Conservation (phyloP, 257 asterid species). For the Cynanchum wilfordii region DNA sequence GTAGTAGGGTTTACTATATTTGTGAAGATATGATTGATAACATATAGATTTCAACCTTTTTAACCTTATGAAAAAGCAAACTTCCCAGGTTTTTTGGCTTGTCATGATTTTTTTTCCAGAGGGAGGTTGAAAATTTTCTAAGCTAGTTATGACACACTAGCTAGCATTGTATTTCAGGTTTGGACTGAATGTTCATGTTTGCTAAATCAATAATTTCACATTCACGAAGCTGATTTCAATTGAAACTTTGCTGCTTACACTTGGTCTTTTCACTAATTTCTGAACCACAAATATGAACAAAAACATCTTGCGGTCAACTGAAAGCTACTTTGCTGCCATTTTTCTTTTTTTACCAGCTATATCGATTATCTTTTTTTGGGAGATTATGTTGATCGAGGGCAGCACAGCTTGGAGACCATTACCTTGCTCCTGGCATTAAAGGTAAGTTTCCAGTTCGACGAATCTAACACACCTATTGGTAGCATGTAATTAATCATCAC, state of each 20-base stretch:
- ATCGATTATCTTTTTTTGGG: slow-evolving; percentile 96
- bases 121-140: neutral
- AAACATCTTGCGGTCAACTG: slow-evolving; percentile 6
- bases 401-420: slow-evolving; percentile 99
- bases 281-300: neutral
- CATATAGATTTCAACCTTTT: neutral
- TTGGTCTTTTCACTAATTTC: neutral
- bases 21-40: neutral
- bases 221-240: neutral
- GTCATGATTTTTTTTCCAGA: neutral
- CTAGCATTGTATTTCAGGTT: neutral
- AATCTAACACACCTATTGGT: neutral
- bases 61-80: neutral
- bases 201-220: neutral
- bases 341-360: slow-evolving; percentile 61
- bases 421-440: slow-evolving; percentile 94
- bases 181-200: neutral
- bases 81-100: neutral
- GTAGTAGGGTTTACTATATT: neutral
- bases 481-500: neutral
- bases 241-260: neutral
- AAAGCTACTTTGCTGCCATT: slow-evolving; percentile 25
- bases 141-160: neutral
- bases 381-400: slow-evolving; percentile 99
- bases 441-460: slow-evolving; percentile 37